These are phyloP conservation scores for Pleurotus sapidus DNA, from an alignment of 768 basidiomycete genomes.

Conservation along the genomic window DNA sequence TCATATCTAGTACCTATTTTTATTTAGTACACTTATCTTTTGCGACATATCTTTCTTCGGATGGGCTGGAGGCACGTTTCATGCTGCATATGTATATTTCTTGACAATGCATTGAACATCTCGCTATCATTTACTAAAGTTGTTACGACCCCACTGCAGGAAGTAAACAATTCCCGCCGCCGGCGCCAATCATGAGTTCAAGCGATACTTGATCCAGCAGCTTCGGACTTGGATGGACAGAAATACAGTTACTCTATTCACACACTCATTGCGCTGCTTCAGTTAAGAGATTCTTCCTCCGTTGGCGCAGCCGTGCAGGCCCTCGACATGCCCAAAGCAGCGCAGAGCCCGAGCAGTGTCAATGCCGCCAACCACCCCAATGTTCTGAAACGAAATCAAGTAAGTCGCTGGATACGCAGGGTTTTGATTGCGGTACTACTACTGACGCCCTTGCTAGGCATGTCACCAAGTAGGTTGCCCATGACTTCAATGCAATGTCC, in stretches of 20 bases:
- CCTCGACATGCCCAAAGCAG: constrained; percentile 35
- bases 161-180: neutral
- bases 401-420: constrained; percentile 16
- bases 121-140: too few species aligned
- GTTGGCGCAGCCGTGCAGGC: neutral
- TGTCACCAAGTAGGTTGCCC: constrained; percentile 46
- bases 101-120: neutral
- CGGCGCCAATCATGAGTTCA: constrained; percentile 1
- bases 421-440: too few species aligned
- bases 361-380: constrained; percentile 33
- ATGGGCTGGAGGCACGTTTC: neutral
- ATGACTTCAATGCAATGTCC: too few species aligned
- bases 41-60: neutral
- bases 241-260: neutral
- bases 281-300: neutral
- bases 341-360: constrained; percentile 20
- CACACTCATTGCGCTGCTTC: constrained; percentile 2
- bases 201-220: neutral
- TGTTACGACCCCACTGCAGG: too few species aligned
- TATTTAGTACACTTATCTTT: neutral
- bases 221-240: neutral
- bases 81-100: constrained; percentile 3
- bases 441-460: constrained; percentile 30
- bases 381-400: constrained; percentile 53
- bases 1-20: neutral